Conservation (phyloP, 2,329 filamentous ascomycete species). For the Chaetomium sp. region DNA sequence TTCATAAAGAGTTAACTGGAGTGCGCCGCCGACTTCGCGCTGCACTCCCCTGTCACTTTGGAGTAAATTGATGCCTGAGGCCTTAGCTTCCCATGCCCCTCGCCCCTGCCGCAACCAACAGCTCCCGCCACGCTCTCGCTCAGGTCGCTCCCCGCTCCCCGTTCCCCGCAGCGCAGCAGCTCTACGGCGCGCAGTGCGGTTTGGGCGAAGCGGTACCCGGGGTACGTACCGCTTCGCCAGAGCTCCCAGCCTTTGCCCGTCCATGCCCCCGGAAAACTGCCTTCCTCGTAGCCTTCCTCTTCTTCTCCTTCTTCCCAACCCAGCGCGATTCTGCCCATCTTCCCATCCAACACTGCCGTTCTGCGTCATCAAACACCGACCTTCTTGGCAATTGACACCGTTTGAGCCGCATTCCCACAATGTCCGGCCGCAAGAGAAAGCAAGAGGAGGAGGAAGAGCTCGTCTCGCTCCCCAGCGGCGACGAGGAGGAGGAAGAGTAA, state of each 20-base stretch:
- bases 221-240: slow-evolving; percentile 37
- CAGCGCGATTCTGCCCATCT: slow-evolving; percentile 25
- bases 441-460: slow-evolving; percentile 57
- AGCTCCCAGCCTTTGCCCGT: slow-evolving; percentile 37
- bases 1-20: neutral
- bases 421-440: slow-evolving; percentile 58
- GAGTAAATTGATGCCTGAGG: neutral
- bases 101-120: neutral
- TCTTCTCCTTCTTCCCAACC: slow-evolving; percentile 34
- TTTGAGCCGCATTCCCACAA: slow-evolving; percentile 36
- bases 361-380: slow-evolving; percentile 17
- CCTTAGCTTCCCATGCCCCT: neutral
- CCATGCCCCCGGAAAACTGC: slow-evolving; percentile 34
- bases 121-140: neutral
- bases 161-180: neutral
- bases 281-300: slow-evolving; percentile 34
- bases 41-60: neutral
- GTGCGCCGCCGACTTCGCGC: no score
- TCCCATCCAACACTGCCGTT: slow-evolving; percentile 28
- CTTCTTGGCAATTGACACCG: slow-evolving; percentile 37
- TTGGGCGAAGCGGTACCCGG: neutral
- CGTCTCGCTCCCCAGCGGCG: slow-evolving; percentile 56
- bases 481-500: slow-evolving; percentile 59
- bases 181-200: neutral
- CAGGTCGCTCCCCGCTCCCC: neutral